A percentile compares a stretch with the other conserved stretches of the same genome.
Evolutionary conservation across 2,329 filamentous ascomycete species (phyloP).

Genomic region (Sporothrix pallida): DNA sequence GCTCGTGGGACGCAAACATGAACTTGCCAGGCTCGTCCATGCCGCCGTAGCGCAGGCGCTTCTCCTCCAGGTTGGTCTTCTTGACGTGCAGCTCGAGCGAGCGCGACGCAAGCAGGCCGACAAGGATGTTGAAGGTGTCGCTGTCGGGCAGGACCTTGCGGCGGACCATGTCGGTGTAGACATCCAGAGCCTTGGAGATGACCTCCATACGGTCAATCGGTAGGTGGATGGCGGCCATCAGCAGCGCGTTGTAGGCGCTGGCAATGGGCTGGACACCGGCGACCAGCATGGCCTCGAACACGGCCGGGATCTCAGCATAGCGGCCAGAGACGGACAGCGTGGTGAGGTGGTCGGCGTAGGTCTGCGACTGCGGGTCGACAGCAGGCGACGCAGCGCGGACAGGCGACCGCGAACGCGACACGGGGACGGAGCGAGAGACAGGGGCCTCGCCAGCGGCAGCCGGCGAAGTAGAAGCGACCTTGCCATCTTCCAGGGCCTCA

Average conservation of each 20-base stretch:
- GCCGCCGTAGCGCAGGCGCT: constrained; percentile 81
- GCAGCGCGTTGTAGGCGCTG: constrained; percentile 87
- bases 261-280: constrained; percentile 81
- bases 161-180: constrained; percentile 95
- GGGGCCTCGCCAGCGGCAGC: constrained; percentile 47
- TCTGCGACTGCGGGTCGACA: constrained; percentile 67
- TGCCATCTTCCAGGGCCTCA: constrained; percentile 53
- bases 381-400: constrained; percentile 65
- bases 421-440: constrained; percentile 52
- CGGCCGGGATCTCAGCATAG: constrained; percentile 85
- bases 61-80: constrained; percentile 77
- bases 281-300: constrained; percentile 88
- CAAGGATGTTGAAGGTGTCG: constrained; percentile 85
- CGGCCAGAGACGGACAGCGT: constrained; percentile 73
- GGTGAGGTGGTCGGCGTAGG: constrained; percentile 79
- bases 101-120: constrained; percentile 79
- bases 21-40: constrained; percentile 84
- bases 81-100: constrained; percentile 78
- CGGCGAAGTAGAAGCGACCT: constrained; percentile 49
- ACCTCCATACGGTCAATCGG: constrained; percentile 80
- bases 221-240: constrained; percentile 83
- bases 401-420: constrained; percentile 52
- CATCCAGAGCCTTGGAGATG: constrained; percentile 88
- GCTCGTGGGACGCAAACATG: constrained; percentile 85
- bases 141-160: constrained; percentile 81